Evolutionary conservation across 345 rosid genomes (phyloP), one percentile per base, ranked within the genome.

Genomic region (Tarenaya hassleriana): DNA sequence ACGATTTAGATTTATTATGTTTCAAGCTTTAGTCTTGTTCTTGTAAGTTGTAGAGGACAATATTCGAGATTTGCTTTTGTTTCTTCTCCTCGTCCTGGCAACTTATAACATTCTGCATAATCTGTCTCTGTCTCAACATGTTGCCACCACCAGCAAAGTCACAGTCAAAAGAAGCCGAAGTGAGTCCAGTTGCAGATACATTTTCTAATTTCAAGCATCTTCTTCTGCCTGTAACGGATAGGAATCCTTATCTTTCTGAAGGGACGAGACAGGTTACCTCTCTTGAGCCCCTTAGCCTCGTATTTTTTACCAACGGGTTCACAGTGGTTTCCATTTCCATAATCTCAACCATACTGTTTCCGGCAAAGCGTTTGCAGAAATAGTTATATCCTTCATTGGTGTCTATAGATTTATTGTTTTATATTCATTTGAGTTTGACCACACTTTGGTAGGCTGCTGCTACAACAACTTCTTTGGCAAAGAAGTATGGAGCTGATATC

Each of bases 401-500:
- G n/a, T n/a, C n/a, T n/a, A n/a, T n/a, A n/a, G n/a, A n/a, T n/a
- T n/a, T n/a, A n/a, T 19, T 21, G n/a, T n/a, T n/a, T n/a, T n/a
- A n/a, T n/a, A 42, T 24, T 7, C 44, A n/a, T 42, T 8, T 54
- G 55, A 17, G 11, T 43, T 16, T 50, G n/a, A 19, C n/a, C 13
- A 45, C 59, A 12, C 29, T 24, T 24, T 59, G 16, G 47, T 65
- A 91, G 96, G 96, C 96, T 50, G 83, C 82, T 68, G 86, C 95
- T 50, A 87, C 96, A 44, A 68, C 83, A 39, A 77, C 96, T 69
- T 79, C 90, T 51, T 71, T 91, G 73, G 98, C 95, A 17, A 87
- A 79, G 55, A 87, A 82, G 68, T 84, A 87, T 61, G 95, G 84
- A 16, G 95, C 98, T 66, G 98, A 87, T 58, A 82, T 91, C 57